Evolutionary conservation across 2,329 filamentous ascomycete genomes (phyloP).

Genomic region (Graphilbum ipis-grandicollis): DNA sequence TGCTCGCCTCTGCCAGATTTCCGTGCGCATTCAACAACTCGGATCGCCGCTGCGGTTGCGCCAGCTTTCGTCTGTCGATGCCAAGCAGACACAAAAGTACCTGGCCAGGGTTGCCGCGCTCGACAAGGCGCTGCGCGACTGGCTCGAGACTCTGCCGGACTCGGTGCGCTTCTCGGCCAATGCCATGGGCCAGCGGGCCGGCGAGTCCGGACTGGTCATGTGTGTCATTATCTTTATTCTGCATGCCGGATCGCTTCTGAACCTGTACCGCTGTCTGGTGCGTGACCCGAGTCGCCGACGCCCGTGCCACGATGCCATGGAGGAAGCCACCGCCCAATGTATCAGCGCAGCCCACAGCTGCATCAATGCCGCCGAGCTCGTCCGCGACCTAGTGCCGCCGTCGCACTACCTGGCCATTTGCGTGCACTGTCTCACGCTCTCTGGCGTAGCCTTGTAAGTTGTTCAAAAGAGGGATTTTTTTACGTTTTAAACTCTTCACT

Average conservation of each 20-base stretch:
- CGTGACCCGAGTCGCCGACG: not conserved
- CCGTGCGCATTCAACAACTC: constrained; percentile 12
- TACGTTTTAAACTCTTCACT: no score
- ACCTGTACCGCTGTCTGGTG: constrained; percentile 10
- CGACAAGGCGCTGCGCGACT: constrained; percentile 8
- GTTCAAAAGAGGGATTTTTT: no score
- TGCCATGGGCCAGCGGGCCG: constrained; percentile 1
- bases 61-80: constrained; percentile 2
- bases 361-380: constrained; percentile 13
- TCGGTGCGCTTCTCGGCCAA: constrained; percentile 13
- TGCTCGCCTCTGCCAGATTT: constrained; percentile 12
- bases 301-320: not conserved
- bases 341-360: constrained; percentile 12
- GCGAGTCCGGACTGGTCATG: constrained; percentile 11
- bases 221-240: constrained; percentile 14
- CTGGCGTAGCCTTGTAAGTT: constrained; percentile 13
- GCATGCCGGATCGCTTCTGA: constrained; percentile 13
- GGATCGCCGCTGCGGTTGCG: constrained; percentile 8
- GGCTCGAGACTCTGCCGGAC: constrained; percentile 11
- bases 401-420: constrained; percentile 14
- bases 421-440: constrained; percentile 12
- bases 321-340: constrained; percentile 10
- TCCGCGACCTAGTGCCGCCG: constrained; percentile 12
- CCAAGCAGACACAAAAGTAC: constrained; percentile 1
- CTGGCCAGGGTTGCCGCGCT: constrained; percentile 6